Base-by-base conservation (phyloP, 176 grass and related monocot genomes). In the Carex scoparia region DNA sequence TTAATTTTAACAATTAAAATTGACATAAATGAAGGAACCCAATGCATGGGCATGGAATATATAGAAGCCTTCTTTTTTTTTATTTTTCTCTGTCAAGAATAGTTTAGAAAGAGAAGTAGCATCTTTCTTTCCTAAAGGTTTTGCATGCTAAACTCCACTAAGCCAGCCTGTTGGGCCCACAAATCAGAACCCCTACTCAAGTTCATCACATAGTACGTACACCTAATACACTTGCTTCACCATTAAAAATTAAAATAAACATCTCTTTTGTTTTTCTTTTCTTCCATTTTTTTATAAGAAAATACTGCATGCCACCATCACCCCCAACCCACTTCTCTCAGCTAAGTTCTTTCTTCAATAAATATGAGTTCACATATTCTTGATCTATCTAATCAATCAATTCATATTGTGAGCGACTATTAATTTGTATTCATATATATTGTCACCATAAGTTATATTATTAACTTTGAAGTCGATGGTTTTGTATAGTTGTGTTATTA, bases 71-170 rank as follows among this genome's bases (percentile, higher is more conserved):
- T 48, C 3, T 46, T 49, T 28, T 28, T 53, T 2, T 27, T 48
- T 48, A 12, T 16, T 63, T 81, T 68, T 68, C 63, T 82, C 61
- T 53, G 40, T 61, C 79, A 30, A 63, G 16, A 65, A 40, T 65
- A 82, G 79, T 65, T 82, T 65, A 57, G 61, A 19, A 81, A 82
- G 79, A 83, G 65, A 83, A 83, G 42, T 83, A 67, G 81, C 81
- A 83, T 83, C 37, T 83, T 83, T 83, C 63, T 56, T 83, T 83
- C 23, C 42, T 48, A 82, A 76, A 81, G 61, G 51, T 51, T 27
- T 28, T 48, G 55, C 61, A 82, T 82, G 79, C 60, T 82, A 82
- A 81, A 82, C 60, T 82, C 79, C 79, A 82, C 60, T 82, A 64
- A 82, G 56, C 44, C 81, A 83, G 63, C 81, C 65, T 83, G 49